A percentile compares a stretch with the other conserved stretches of the same genome.
Evolutionary conservation across 176 grass and related monocot species (phyloP).

Genomic region (Miscanthus lutarioriparius): DNA sequence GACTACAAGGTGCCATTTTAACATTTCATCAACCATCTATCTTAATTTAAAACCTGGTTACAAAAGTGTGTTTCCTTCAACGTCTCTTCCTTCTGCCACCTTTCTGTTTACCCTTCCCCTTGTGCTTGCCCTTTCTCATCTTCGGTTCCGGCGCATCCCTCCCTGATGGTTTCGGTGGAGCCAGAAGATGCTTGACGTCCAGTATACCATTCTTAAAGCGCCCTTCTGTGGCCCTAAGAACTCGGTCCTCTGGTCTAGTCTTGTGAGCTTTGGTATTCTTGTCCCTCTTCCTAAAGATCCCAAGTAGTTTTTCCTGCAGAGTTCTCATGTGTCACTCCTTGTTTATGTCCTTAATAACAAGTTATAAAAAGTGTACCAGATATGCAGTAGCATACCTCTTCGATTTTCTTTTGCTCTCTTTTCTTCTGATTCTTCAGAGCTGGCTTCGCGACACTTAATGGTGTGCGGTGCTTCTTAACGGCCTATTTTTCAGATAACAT

Average conservation of each 20-base stretch:
- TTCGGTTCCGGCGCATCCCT: constrained; percentile 40
- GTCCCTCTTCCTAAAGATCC: constrained; percentile 56
- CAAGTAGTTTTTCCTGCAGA: constrained; percentile 71
- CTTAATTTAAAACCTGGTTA: background rate
- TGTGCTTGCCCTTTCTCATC: constrained; percentile 53
- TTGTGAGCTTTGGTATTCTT: constrained; percentile 55
- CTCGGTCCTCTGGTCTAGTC: constrained; percentile 63
- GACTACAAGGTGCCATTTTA: constrained; percentile 4
- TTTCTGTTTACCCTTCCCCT: constrained; percentile 57
- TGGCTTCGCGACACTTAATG: constrained; percentile 79
- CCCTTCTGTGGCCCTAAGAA: constrained; percentile 74
- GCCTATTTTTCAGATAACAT: constrained; percentile 53
- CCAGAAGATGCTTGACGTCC: constrained; percentile 78
- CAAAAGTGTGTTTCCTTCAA: constrained; percentile 7
- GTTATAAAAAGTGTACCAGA: background rate
- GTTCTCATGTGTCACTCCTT: constrained; percentile 8
- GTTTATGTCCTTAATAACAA: constrained; percentile 6
- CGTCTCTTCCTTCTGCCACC: constrained; percentile 57
- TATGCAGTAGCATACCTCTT: constrained; percentile 56
- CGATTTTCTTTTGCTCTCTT: constrained; percentile 66
- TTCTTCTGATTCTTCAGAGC: constrained; percentile 88
- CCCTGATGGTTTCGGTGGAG: constrained; percentile 46
- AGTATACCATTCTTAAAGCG: constrained; percentile 90
- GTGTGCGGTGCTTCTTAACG: constrained; percentile 73
- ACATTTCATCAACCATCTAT: too few relatives aligned